phyloP scores from a whole-genome alignment of 352 stramenopile species.

The Phytophthora sojae region DNA sequence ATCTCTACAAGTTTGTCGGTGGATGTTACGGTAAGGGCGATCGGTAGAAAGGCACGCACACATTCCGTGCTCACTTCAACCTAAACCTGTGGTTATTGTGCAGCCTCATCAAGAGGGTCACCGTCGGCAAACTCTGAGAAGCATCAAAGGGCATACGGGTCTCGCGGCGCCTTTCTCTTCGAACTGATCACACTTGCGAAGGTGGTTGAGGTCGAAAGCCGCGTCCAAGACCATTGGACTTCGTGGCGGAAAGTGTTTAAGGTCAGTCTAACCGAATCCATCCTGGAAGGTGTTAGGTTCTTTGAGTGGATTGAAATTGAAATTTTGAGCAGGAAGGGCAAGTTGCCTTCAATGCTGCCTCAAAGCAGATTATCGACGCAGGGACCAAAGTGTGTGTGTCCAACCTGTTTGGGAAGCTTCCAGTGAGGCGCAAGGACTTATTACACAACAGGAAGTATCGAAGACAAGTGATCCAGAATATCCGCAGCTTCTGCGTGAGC shows the following conservation, averaged over 20 bases:
- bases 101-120: constrained; percentile 51
- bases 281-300: background rate
- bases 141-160: constrained; percentile 45
- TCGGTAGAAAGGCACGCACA: background rate
- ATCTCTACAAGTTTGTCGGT: constrained; percentile 59
- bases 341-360: constrained; percentile 67
- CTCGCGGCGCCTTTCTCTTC: constrained; percentile 60
- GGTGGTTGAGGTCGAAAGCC: constrained; percentile 73
- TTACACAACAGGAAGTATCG: constrained; percentile 44
- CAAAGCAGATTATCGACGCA: constrained; percentile 41
- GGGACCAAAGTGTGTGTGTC: constrained; percentile 62
- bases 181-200: constrained; percentile 51
- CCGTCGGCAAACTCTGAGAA: constrained; percentile 1
- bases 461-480: constrained; percentile 41
- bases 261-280: constrained; percentile 32
- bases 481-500: constrained; percentile 59
- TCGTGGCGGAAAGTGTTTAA: constrained; percentile 75
- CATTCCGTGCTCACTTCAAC: background rate
- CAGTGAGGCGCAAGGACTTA: constrained; percentile 60
- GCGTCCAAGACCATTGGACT: constrained; percentile 58
- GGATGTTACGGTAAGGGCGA: constrained; percentile 47
- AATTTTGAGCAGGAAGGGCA: constrained; percentile 44
- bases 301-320: background rate
- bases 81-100: background rate
- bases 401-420: constrained; percentile 69